Evolutionary conservation across 2,329 filamentous ascomycete genomes (phyloP).

Genomic region (Fusarium torulosum): DNA sequence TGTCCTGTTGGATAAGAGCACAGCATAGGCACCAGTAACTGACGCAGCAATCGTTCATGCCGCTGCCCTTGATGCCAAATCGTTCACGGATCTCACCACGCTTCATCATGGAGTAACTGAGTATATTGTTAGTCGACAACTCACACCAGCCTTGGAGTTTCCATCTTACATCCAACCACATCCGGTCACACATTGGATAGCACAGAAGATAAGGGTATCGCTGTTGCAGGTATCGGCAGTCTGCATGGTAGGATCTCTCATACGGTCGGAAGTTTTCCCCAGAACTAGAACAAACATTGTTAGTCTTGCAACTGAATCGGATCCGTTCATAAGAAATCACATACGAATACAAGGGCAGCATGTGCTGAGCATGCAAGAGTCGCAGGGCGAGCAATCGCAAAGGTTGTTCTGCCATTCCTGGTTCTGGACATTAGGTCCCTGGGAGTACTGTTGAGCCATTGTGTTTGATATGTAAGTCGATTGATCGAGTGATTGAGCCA

Average conservation of each 20-base stretch:
- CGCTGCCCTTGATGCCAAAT: conserved; percentile 65
- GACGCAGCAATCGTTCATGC: conserved; percentile 63
- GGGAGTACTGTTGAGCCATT: conserved; percentile 47
- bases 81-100: conserved; percentile 65
- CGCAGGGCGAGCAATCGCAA: conserved; percentile 57
- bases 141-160: neutral
- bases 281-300: conserved; percentile 52
- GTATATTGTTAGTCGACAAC: conserved; percentile 8
- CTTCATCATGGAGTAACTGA: conserved; percentile 64
- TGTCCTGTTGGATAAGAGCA: conserved; percentile 68
- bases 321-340: conserved; percentile 37
- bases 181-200: conserved; percentile 56
- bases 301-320: conserved; percentile 15
- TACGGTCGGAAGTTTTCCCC: conserved; percentile 59
- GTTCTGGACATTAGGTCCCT: conserved; percentile 46
- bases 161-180: conserved; percentile 59
- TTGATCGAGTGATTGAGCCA: neutral
- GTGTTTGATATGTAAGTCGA: conserved; percentile 15
- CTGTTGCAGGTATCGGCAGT: conserved; percentile 56
- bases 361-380: conserved; percentile 55
- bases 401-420: conserved; percentile 56
- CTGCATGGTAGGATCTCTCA: conserved; percentile 59
- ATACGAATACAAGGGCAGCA: conserved; percentile 60
- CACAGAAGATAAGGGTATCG: conserved; percentile 58
- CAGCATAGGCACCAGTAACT: conserved; percentile 69